phyloP scores from a whole-genome alignment of 352 stramenopile species.

The Globisporangium acanthophoron region DNA sequence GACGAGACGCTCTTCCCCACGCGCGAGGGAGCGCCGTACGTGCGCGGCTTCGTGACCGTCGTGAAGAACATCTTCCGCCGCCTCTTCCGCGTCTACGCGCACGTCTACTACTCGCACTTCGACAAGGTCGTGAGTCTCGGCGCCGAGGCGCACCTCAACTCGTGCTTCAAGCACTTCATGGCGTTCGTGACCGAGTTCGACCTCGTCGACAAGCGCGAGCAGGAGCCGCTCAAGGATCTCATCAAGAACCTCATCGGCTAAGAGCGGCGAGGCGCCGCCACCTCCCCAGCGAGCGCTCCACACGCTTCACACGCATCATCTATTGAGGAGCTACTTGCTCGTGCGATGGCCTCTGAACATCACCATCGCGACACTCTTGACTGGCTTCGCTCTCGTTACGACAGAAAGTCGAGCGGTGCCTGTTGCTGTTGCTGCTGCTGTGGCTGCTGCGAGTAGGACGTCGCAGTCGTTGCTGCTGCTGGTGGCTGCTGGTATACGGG shows the following conservation, averaged over 20 bases:
- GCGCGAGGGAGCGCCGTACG: conserved; percentile 61
- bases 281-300: not conserved
- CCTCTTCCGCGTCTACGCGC: conserved; percentile 96
- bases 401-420: conserved; percentile 35
- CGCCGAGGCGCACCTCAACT: conserved; percentile 96
- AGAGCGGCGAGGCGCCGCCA: conserved; percentile 2
- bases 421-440: conserved; percentile 15
- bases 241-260: conserved; percentile 88
- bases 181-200: conserved; percentile 95
- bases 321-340: too few relatives aligned
- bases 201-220: conserved; percentile 91
- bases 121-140: conserved; percentile 92
- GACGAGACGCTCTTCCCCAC: conserved; percentile 76
- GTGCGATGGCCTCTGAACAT: not conserved
- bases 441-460: conserved; percentile 12
- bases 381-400: conserved; percentile 18
- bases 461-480: conserved; percentile 8
- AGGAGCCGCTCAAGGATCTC: conserved; percentile 92
- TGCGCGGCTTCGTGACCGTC: conserved; percentile 72
- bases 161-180: conserved; percentile 98
- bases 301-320: not conserved
- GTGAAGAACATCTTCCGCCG: conserved; percentile 93
- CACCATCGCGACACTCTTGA: conserved; percentile 3
- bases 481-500: conserved; percentile 8
- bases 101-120: conserved; percentile 97